Evolutionary conservation across 2,329 filamentous ascomycete species (phyloP).

Genomic region (Claviceps arundinis): DNA sequence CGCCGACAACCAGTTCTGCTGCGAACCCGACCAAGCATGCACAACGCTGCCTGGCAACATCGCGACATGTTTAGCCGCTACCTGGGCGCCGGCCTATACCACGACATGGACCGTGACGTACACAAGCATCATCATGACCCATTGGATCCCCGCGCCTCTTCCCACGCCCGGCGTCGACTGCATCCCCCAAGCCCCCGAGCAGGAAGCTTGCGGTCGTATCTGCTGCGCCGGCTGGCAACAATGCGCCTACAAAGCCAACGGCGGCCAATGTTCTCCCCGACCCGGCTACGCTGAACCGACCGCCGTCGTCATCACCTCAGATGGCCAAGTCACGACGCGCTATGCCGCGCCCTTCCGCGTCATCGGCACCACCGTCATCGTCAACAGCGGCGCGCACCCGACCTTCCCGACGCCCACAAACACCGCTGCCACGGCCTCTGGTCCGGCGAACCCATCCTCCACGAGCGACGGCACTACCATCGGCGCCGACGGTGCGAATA

Average conservation of each 20-base stretch:
- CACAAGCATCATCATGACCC: slow-evolving; percentile 45
- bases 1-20: slow-evolving; percentile 41
- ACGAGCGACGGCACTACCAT: slow-evolving; percentile 31
- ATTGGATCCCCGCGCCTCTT: slow-evolving; percentile 30
- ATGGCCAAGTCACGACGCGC: slow-evolving; percentile 38
- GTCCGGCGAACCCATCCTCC: background rate
- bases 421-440: slow-evolving; percentile 30
- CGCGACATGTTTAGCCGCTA: slow-evolving; percentile 33
- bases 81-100: slow-evolving; percentile 27
- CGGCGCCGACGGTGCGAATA: slow-evolving; percentile 23
- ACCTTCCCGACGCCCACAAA: slow-evolving; percentile 39
- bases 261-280: slow-evolving; percentile 44
- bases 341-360: slow-evolving; percentile 39
- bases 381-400: slow-evolving; percentile 30
- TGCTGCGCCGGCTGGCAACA: slow-evolving; percentile 61
- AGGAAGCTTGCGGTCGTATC: slow-evolving; percentile 51
- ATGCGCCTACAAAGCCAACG: slow-evolving; percentile 34
- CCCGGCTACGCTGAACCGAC: slow-evolving; percentile 30
- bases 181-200: slow-evolving; percentile 33
- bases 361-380: slow-evolving; percentile 41
- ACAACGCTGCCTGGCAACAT: slow-evolving; percentile 33
- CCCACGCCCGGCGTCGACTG: slow-evolving; percentile 34
- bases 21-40: slow-evolving; percentile 34
- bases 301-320: slow-evolving; percentile 30
- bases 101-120: slow-evolving; percentile 50